Base-by-base conservation (phyloP, 306 rosid species). In the Pueraria montana region DNA sequence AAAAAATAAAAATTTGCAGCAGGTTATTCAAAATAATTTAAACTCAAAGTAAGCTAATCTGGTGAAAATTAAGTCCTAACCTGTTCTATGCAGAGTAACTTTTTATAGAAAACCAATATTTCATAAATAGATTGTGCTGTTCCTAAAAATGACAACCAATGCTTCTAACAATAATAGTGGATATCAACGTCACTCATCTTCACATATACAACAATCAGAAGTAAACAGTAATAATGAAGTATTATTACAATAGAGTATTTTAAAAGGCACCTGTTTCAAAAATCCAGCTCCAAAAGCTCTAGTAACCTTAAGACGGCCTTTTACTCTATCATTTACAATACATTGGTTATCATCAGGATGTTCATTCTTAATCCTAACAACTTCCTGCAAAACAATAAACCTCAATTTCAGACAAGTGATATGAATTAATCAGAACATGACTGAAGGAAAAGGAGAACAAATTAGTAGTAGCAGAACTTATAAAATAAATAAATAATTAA, bases 241-340 rank as follows among this genome's bases (percentile, higher is more conserved):
- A 72, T 40, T 67, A 77, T 38, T 74, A 72, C 7, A 42, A 80
- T 63, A 11, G 67, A 78, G 84, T 59, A 55, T 64, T 79, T 42
- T 14, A 46, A 58, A 38, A 80, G 70, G 50, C 68, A 94, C 98
- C 98, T 94, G 92, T 89, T 94, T 94, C 85, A 94, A 89, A 89
- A 88, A 94, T 87, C 98, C 98, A 49, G 98, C 98, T 43, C 98
- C 98, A 84, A 94, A 94, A 8, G 98, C 96, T 86, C 98, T 86
- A 58, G 98, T 94, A 72, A 94, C 98, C 89, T 94, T 94, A 36
- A 94, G 96, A 70, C 98, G 98, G 18, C 98, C 98, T 86, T 94
- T 94, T 70, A 94, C 98, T 87, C 98, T 90, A 88, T 90, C 98
- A 69, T 94, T 94, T 74, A 90, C 91, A 76, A 94, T 91, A 65